Percentiles rank a stretch among this genome's conserved stretches.
phyloP scores from a whole-genome alignment of 2,329 filamentous ascomycete genomes.

The Fusarium sp. region DNA sequence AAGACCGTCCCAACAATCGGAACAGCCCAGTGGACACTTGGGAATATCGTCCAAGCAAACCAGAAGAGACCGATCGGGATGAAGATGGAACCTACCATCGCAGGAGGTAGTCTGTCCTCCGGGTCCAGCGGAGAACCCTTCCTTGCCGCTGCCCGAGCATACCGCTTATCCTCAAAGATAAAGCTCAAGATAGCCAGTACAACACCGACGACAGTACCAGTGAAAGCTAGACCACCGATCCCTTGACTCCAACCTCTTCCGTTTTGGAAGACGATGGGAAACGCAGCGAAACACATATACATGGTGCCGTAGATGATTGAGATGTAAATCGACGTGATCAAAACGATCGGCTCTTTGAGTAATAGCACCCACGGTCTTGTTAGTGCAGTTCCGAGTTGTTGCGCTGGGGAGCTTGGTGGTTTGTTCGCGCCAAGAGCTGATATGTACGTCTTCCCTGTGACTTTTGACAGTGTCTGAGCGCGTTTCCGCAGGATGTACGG shows the following conservation, averaged over 20 bases:
- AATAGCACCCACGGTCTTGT: constrained; percentile 75
- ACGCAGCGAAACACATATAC: constrained; percentile 31
- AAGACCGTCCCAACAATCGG: constrained; percentile 5
- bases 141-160: background rate
- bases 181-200: background rate
- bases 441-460: constrained; percentile 42
- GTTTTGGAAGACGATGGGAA: constrained; percentile 26
- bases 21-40: constrained; percentile 6
- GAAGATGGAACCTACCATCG: constrained; percentile 13
- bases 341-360: constrained; percentile 76
- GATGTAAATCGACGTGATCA: constrained; percentile 72
- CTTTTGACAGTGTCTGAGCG: constrained; percentile 38
- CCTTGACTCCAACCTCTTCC: constrained; percentile 25
- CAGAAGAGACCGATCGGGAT: constrained; percentile 20
- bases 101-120: constrained; percentile 4
- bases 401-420: constrained; percentile 50
- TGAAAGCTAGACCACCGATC: constrained; percentile 8
- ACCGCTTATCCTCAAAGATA: constrained; percentile 9
- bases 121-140: background rate
- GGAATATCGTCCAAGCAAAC: constrained; percentile 26
- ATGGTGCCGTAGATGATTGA: constrained; percentile 56
- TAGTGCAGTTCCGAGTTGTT: constrained; percentile 57
- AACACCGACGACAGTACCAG: constrained; percentile 12
- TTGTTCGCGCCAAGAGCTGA: constrained; percentile 58
- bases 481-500: constrained; percentile 41